Conservation (phyloP, 1,284 basidiomycete species). For the Tylopilus orsonianus region DNA sequence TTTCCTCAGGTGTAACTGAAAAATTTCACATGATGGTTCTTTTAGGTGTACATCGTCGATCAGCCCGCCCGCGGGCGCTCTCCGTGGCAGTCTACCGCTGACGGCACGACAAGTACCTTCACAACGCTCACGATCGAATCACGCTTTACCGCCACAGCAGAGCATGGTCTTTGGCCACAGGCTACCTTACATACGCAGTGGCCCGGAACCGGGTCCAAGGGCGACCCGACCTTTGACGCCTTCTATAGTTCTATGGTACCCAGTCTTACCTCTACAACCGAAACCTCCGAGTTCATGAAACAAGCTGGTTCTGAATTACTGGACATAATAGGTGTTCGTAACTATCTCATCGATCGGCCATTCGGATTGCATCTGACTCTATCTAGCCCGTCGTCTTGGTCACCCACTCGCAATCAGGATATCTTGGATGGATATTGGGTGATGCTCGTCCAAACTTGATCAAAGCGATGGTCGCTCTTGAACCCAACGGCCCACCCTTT, state of each 20-base stretch:
- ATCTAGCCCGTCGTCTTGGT: slow-evolving; percentile 43
- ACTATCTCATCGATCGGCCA: not conserved
- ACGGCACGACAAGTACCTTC: slow-evolving; percentile 37
- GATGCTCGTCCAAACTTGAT: slow-evolving; percentile 44
- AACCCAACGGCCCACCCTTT: slow-evolving; percentile 51
- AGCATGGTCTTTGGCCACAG: slow-evolving; percentile 45
- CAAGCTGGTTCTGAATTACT: slow-evolving; percentile 30
- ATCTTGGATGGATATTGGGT: slow-evolving; percentile 48
- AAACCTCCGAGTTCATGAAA: slow-evolving; percentile 30
- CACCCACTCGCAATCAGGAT: slow-evolving; percentile 50
- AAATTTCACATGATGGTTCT: slow-evolving; percentile 1
- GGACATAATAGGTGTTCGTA: slow-evolving; percentile 33
- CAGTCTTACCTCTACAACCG: slow-evolving; percentile 24
- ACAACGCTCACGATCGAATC: slow-evolving; percentile 39
- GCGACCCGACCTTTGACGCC: slow-evolving; percentile 45
- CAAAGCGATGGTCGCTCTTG: slow-evolving; percentile 46
- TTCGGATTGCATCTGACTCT: not conserved
- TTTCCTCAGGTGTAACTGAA: not conserved
- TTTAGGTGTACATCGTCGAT: slow-evolving; percentile 50
- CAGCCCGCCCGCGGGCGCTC: slow-evolving; percentile 51
- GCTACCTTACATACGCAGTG: slow-evolving; percentile 49
- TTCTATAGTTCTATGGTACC: slow-evolving; percentile 43
- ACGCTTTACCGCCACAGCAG: slow-evolving; percentile 44
- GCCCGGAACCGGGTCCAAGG: slow-evolving; percentile 47
- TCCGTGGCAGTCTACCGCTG: slow-evolving; percentile 42